Base-by-base conservation (phyloP, 2,329 filamentous ascomycete genomes). In the Fusarium incarnatum region DNA sequence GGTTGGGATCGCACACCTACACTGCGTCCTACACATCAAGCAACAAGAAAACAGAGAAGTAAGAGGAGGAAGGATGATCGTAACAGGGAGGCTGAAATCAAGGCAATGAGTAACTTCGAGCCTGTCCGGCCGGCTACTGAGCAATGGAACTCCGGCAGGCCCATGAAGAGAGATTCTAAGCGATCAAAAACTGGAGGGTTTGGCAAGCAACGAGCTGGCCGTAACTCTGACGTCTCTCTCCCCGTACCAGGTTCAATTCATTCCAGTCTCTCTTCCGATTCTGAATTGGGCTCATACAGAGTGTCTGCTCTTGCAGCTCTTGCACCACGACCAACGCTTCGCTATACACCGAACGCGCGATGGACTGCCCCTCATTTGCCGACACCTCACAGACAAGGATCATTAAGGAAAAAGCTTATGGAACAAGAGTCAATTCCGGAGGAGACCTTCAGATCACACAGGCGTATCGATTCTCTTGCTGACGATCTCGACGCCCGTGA, bases 401-500 rank as follows among this genome's bases (percentile, higher is more conserved):
- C 86, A 45, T 79, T 85, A 73, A 83, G 85, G 78, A 83, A 86
- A 81, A 82, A 86, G 76, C 76, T 87, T 64, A 78, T 85, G 70
- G 80, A 86, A 67, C 78, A 83, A 34, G 79, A 83, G 70, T 80
- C 85, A n/a, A 88, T 90, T 18, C 84, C 87, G 0, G 88, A 93
- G 65, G 89, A 88, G 40, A 85, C 82, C 0, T 76, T 90, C 28
- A 89, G 85, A 69, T 86, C 86, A 5, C 87, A 88, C 72, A 89
- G 91, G 80, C 81, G 88, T 75, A 80, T 92, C 77, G 81, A 93
- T 81, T 82, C 92, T 79, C 81, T 98, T 46, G 96, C 94, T 23
- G 92, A 98, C 77, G 91, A 93, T 63, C 85, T 99, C 57, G 93
- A 94, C 80, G 92, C 96, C 6, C 89, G 91, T 55, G 94, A 94